These are phyloP conservation scores for Melanogaster broomeanus DNA, from an alignment of 768 basidiomycete genomes.

Conservation along the genomic window DNA sequence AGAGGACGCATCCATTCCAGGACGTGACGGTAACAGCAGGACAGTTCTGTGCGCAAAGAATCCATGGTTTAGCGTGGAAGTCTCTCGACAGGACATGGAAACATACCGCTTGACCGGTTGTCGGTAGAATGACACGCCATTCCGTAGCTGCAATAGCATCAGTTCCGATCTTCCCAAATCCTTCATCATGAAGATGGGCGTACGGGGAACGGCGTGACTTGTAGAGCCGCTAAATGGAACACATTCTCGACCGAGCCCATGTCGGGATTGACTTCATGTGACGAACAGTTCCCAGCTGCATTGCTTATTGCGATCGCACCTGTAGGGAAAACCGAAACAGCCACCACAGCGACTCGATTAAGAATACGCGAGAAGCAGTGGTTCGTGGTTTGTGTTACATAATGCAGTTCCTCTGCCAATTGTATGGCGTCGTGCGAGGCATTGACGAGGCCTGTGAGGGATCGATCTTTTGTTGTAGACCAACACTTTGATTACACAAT, in stretches of 20 bases:
- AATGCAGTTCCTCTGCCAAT: background rate
- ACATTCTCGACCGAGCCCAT: slow-evolving; percentile 10
- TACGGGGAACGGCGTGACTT: slow-evolving; percentile 13
- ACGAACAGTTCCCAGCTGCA: slow-evolving; percentile 12
- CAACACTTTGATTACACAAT: background rate
- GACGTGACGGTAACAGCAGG: slow-evolving; percentile 10
- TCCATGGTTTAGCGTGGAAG: background rate
- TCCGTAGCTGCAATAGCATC: slow-evolving; percentile 6
- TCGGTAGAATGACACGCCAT: slow-evolving; percentile 6
- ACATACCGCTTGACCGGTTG: slow-evolving; percentile 14
- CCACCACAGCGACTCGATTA: background rate
- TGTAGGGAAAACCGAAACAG: slow-evolving; percentile 8
- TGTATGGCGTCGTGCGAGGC: background rate
- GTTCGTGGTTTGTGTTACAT: background rate
- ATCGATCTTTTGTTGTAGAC: background rate
- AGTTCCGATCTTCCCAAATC: background rate
- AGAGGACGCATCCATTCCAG: background rate
- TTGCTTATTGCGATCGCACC: slow-evolving; percentile 9
- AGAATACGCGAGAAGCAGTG: background rate
- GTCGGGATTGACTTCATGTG: slow-evolving; percentile 19
- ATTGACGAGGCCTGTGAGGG: too few relatives aligned
- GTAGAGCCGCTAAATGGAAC: slow-evolving; percentile 6
- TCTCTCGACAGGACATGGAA: background rate
- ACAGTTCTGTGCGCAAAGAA: slow-evolving; percentile 9
- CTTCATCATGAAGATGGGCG: background rate